These are phyloP conservation scores for Gorgonomyces haynaldii DNA, from an alignment of 192 early-diverging fungal species.

Conservation along the genomic window DNA sequence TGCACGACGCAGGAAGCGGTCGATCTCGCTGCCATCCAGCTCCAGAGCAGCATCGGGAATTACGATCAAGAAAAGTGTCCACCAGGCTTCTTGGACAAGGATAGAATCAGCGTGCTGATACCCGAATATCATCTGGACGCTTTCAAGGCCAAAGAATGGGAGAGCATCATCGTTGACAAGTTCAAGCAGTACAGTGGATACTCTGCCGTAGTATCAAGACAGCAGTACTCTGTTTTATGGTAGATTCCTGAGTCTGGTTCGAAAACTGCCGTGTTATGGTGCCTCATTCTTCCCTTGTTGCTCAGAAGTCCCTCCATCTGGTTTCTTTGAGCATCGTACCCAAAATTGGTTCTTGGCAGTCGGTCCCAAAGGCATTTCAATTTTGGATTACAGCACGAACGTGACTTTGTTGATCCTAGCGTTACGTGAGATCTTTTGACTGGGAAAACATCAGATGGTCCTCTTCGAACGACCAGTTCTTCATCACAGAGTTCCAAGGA, in stretches of 20 bases:
- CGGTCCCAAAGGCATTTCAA: slow-evolving; percentile 28
- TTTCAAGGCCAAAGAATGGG: slow-evolving; percentile 12
- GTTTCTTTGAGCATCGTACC: slow-evolving; percentile 43
- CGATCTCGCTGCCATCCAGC: slow-evolving; percentile 32
- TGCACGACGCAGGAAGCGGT: slow-evolving; percentile 34
- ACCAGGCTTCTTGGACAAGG: slow-evolving; percentile 32
- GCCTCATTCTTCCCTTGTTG: slow-evolving; percentile 43
- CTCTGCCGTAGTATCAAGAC: background rate
- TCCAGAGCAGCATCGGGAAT: slow-evolving; percentile 28
- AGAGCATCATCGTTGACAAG: slow-evolving; percentile 15
- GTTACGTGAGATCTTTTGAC: slow-evolving; percentile 17
- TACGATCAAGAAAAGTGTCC: slow-evolving; percentile 27
- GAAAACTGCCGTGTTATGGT: slow-evolving; percentile 41
- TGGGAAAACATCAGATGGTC: slow-evolving; percentile 9
- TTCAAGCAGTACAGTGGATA: slow-evolving; percentile 10
- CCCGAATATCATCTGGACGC: background rate
- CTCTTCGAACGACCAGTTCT: slow-evolving; percentile 1
- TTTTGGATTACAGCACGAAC: slow-evolving; percentile 33
- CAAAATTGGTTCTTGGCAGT: slow-evolving; percentile 39
- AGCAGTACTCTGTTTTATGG: background rate
- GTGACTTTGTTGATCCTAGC: slow-evolving; percentile 2
- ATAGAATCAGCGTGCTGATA: background rate
- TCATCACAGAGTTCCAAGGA: background rate
- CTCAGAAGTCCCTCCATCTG: slow-evolving; percentile 32
- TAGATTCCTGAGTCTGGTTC: slow-evolving; percentile 35